phyloP scores from a whole-genome alignment of 129 eudicot genomes.

The Tagetes patula region DNA sequence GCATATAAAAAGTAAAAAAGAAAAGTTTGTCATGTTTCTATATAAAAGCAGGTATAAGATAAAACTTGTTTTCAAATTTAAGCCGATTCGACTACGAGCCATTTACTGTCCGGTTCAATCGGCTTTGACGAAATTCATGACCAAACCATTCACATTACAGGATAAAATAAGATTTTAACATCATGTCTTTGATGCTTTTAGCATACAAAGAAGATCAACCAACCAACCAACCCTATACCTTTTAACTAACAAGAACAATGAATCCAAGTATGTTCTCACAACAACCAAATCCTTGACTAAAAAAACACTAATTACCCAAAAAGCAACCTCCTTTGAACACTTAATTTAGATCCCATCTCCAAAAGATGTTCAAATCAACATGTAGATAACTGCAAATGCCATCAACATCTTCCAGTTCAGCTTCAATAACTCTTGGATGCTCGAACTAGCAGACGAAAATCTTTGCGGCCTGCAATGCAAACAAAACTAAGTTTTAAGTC shows the following conservation, averaged over 20 bases:
- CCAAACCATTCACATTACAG: neutral
- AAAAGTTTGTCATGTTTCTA: too few relatives aligned
- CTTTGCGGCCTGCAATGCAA: constrained; percentile 47
- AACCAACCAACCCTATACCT: constrained; percentile 22
- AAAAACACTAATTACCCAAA: constrained; percentile 29
- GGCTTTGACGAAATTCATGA: neutral
- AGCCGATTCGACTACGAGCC: too few relatives aligned
- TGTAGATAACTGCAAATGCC: constrained; percentile 33
- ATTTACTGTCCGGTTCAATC: too few relatives aligned
- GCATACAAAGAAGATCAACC: constrained; percentile 33
- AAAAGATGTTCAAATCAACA: constrained; percentile 28
- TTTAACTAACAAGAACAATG: constrained; percentile 20
- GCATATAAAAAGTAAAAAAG: too few relatives aligned
- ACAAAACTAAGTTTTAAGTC: neutral
- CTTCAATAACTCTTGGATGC: constrained; percentile 30
- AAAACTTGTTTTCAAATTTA: too few relatives aligned
- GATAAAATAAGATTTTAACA: constrained; percentile 16
- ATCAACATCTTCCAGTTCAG: constrained; percentile 27
- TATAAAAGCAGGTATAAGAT: too few relatives aligned
- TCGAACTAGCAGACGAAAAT: constrained; percentile 30
- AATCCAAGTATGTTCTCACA: neutral
- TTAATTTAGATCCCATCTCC: constrained; percentile 17
- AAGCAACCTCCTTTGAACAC: constrained; percentile 30
- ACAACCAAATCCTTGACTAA: constrained; percentile 17
- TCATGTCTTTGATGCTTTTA: constrained; percentile 35